Evolutionary conservation across 176 grass and related monocot genomes (phyloP).

Genomic region (Rhynchospora breviuscula): DNA sequence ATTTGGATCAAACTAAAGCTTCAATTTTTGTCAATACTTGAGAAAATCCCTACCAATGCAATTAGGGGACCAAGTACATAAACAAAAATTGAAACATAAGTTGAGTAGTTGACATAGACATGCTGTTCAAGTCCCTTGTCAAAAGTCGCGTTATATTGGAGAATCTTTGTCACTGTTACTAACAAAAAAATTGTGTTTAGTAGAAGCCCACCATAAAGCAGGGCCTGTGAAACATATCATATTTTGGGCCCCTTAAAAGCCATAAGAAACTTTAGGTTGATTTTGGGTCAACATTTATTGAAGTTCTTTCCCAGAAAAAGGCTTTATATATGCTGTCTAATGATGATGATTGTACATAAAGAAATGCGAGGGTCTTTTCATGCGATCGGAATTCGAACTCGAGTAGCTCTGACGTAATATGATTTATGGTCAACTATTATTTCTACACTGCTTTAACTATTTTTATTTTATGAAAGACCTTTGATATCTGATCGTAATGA

Average conservation of each 20-base stretch:
- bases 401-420: neutral
- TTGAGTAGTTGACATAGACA: too few species aligned
- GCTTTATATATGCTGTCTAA: neutral
- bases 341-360: neutral
- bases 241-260: neutral
- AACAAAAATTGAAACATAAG: too few species aligned
- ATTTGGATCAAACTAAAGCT: too few species aligned
- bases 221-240: neutral
- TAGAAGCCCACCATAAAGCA: neutral
- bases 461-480: neutral
- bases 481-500: neutral
- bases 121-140: too few species aligned
- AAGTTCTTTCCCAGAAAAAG: neutral
- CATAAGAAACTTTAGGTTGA: neutral
- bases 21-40: too few species aligned
- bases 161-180: too few species aligned
- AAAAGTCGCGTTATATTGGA: too few species aligned
- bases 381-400: neutral
- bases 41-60: too few species aligned
- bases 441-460: neutral
- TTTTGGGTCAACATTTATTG: neutral
- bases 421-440: neutral
- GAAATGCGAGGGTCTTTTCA: neutral
- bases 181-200: too few species aligned
- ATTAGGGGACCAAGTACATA: too few species aligned